A percentile compares a stretch with the other conserved stretches of the same genome.
Conservation (phyloP, 2,329 filamentous ascomycete genomes). For the Neofusicoccum cordaticola region DNA sequence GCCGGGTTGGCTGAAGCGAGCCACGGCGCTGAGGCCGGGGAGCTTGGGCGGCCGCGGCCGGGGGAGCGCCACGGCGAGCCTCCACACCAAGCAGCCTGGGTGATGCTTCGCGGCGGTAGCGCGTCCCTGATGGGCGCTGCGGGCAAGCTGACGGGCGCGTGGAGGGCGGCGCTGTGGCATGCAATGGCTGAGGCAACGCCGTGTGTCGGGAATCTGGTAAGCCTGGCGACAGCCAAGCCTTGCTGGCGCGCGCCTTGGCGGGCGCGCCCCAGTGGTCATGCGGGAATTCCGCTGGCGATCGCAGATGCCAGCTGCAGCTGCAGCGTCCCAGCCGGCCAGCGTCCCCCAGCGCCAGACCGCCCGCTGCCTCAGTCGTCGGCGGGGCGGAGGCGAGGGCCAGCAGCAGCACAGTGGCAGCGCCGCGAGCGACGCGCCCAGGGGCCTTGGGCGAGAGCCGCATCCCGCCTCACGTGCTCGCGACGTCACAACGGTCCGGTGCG, state of each 20-base stretch:
- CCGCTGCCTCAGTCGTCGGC: neutral
- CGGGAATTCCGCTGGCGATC: neutral
- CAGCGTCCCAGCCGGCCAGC: neutral
- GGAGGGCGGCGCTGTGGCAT: neutral
- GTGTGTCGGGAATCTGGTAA: neutral
- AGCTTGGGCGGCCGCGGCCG: too few species aligned
- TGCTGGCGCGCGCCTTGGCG: neutral
- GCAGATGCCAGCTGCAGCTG: too few species aligned
- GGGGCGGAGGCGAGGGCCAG: too few species aligned
- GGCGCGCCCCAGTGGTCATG: neutral
- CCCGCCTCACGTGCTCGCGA: neutral
- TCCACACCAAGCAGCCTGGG: neutral
- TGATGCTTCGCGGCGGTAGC: neutral
- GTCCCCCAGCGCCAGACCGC: neutral
- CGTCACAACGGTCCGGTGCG: neutral
- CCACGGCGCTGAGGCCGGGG: too few species aligned
- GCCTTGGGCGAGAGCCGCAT: too few species aligned
- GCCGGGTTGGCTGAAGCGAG: too few species aligned
- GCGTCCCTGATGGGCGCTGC: neutral
- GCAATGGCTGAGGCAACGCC: neutral
- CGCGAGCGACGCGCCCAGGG: too few species aligned
- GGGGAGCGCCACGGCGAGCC: neutral
- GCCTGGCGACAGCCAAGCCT: neutral
- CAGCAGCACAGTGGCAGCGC: too few species aligned
- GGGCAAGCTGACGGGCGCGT: neutral